Evolutionary conservation across 2,329 filamentous ascomycete genomes (phyloP).

Genomic region (Diaporthe longicolla): DNA sequence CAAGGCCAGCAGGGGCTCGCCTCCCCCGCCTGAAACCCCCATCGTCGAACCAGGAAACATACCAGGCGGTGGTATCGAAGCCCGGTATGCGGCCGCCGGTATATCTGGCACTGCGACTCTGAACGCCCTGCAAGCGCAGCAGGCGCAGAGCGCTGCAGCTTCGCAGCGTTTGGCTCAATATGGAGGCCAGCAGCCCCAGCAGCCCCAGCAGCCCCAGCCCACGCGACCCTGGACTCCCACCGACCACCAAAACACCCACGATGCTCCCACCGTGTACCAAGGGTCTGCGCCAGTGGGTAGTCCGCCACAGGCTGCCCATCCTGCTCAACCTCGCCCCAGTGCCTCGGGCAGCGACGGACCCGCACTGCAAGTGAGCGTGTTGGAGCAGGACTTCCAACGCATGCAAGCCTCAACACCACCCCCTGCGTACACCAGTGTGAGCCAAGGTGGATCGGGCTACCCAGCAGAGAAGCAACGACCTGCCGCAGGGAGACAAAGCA

Average conservation of each 20-base stretch:
- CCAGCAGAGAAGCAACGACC: conserved; percentile 83
- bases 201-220: conserved; percentile 59
- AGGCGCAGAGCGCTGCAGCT: conserved; percentile 84
- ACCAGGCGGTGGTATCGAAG: conserved; percentile 88
- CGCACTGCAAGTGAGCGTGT: conserved; percentile 73
- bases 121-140: conserved; percentile 78
- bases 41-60: conserved; percentile 78
- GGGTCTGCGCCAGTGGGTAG: conserved; percentile 79
- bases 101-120: conserved; percentile 89
- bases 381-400: conserved; percentile 89
- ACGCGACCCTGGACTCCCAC: conserved; percentile 94
- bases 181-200: conserved; percentile 64
- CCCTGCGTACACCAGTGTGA: conserved; percentile 93
- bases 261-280: conserved; percentile 92
- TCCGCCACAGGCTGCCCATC: conserved; percentile 67
- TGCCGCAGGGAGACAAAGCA: conserved; percentile 47
- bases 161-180: conserved; percentile 87
- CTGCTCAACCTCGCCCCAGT: conserved; percentile 48
- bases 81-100: conserved; percentile 90
- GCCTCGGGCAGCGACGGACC: conserved; percentile 37
- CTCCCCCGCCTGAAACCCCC: conserved; percentile 94
- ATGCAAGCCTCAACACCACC: conserved; percentile 88
- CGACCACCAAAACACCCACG: conserved; percentile 87
- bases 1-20: conserved; percentile 90
- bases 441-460: conserved; percentile 71